phyloP scores from a whole-genome alignment of 371 early-diverging fungal species.

The Zychaea mexicana region DNA sequence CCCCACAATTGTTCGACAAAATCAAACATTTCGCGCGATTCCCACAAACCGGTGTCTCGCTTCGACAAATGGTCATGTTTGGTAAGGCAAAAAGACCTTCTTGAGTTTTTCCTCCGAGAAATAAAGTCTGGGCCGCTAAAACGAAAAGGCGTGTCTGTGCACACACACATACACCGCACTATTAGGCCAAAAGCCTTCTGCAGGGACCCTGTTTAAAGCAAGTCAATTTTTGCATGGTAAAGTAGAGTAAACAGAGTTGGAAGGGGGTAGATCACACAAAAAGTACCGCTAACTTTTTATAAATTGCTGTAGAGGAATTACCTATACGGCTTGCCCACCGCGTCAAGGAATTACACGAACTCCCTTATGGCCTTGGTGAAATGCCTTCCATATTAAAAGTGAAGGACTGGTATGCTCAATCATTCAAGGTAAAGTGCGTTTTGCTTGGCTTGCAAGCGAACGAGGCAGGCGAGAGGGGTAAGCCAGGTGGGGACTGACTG shows the following conservation, averaged over 20 bases:
- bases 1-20: conserved; percentile 61
- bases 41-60: conserved; percentile 90
- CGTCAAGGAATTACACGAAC: conserved; percentile 91
- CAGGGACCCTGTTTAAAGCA: conserved; percentile 80
- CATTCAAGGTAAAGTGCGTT: conserved; percentile 47
- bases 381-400: conserved; percentile 92
- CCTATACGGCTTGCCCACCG: conserved; percentile 95
- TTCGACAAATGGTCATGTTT: conserved; percentile 93
- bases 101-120: too few species aligned
- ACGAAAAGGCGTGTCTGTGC: too few species aligned
- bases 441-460: background rate
- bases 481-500: background rate
- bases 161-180: too few species aligned
- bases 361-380: conserved; percentile 84
- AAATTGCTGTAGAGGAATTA: conserved; percentile 79
- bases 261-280: background rate
- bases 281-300: background rate
- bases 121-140: too few species aligned
- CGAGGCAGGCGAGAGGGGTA: background rate
- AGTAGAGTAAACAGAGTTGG: background rate
- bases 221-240: conserved; percentile 83
- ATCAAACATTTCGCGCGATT: conserved; percentile 77
- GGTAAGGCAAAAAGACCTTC: too few species aligned
- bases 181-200: conserved; percentile 75
- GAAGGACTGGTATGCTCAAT: conserved; percentile 95